Conservation (phyloP, 192 early-diverging fungal genomes). For the Backusella westeae region DNA sequence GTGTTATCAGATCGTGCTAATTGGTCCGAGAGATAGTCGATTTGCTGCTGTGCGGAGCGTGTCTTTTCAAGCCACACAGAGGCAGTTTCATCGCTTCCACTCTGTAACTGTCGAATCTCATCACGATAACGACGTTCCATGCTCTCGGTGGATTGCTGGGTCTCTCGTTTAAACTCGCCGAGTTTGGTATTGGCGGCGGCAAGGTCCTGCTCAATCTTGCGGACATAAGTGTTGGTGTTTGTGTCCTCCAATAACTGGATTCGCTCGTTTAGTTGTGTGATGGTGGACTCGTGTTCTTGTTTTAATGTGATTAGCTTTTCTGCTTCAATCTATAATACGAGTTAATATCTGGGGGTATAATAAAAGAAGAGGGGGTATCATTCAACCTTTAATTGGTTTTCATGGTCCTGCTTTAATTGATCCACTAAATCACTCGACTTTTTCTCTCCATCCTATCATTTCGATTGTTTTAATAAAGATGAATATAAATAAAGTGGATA, state of each 20-base stretch:
- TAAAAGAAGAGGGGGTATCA: neutral
- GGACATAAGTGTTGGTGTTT: neutral
- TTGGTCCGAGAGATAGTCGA: constrained; percentile 15
- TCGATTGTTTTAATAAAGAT: neutral
- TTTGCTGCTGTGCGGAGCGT: constrained; percentile 11
- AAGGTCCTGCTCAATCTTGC: neutral
- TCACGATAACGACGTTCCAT: constrained; percentile 26
- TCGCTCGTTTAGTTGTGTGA: neutral
- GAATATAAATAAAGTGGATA: too few species aligned
- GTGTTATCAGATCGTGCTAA: neutral
- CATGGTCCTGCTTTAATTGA: neutral
- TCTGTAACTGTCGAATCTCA: constrained; percentile 27
- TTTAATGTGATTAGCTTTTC: neutral
- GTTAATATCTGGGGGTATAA: neutral
- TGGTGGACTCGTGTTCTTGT: neutral
- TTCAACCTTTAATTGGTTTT: neutral
- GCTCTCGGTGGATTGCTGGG: neutral
- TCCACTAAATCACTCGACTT: neutral
- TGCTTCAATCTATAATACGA: neutral
- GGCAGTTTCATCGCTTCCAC: constrained; percentile 27
- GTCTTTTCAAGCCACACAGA: constrained; percentile 28
- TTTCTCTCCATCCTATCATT: neutral
- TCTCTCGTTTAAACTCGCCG: constrained; percentile 6
- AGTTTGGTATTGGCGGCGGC: neutral
- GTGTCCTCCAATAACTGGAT: neutral